Evolutionary conservation across 345 rosid genomes (phyloP), one percentile per base, ranked within the genome.

Genomic region (Camelina laxa): DNA sequence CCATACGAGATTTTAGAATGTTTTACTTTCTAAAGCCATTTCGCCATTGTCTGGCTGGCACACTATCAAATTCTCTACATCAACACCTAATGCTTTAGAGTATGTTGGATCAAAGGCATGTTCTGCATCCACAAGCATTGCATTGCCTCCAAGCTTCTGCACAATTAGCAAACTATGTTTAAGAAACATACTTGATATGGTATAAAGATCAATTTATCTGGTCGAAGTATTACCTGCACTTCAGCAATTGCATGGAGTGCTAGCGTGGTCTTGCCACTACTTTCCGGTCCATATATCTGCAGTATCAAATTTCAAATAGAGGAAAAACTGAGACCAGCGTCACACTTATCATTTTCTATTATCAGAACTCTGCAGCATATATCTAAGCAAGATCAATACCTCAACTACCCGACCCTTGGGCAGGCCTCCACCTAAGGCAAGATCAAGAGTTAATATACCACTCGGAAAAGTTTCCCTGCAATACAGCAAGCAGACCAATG

Each of bases 221-320:
- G 67, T 19, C 50, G 13, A 13, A 65, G 19, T 36, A 12, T 17
- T 56, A 91, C 98, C 98, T 94, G 98, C 62, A 91, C 93, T 89
- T 89, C 96, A 64, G 98, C 97, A 79, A 94, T 94, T 27, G 98
- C 98, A 81, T 94, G 98, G 85, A 94, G 97, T 64, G 97, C 98
- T 65, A 94, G 54, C 5, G 94, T 91, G 65, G 98, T 94, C 84
- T 94, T 94, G 51, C 98, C 98, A 72, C 95, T 94, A 78, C 98
- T 94, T 78, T 89, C 97, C 50, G 93, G 98, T 71, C 98, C 96
- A 85, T 73, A 91, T 84, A 94, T 89, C 98, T 94, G 81, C 79
- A 73, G 64, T 57, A 30, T 67, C 66, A 44, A 44, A 20, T 22
- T 53, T 2, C 50, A 70, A 62, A 55, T 3, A 42, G n/a, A 42